Evolutionary conservation across 2,329 filamentous ascomycete genomes (phyloP), one percentile per base, ranked within the genome.

Genomic region (Chrysoporthe cubensis): DNA sequence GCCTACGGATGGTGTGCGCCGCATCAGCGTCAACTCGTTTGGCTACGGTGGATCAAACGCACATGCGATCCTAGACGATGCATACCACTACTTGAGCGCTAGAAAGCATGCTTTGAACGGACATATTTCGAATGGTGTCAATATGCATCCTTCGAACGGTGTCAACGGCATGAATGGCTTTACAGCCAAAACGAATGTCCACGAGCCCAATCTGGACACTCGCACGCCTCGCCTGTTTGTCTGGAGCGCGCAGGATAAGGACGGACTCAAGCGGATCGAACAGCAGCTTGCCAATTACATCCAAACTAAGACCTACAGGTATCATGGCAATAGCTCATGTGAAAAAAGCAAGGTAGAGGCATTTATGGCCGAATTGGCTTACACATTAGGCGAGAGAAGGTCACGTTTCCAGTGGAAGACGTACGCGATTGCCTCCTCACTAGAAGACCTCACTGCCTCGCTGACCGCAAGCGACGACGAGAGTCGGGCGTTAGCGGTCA

Each of bases 331-430:
- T 26, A 26, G 26, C 26, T 26, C 26, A 26, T 26, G 26, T 26
- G 26, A 2, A 26, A 26, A 26, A 26, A 26, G 26, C 26, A 26
- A 26, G 26, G 26, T 26, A 26, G 26, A 26, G 26, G 65, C 44
- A 1, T 63, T 58, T 43, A 79, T 84, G 71, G 76, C 76, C n/a
- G 80, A 84, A 69, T 71, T 85, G 26, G 81, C 83, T 5, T 84
- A 85, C 70, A 85, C 83, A 0, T 74, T 85, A 6, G 46, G 18
- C 2, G 18, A 9, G 6, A n/a, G 14, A n/a, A 9, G 46, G 6
- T 48, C 46, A 16, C 14, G 46, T 6, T 14, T 48, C 11, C 14
- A n/a, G 16, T 48, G 46, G 46, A 48, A 48, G 46, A n/a, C 46
- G 18, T 18, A 6, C 46, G 14, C 6, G 14, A n/a, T 18, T 2